Evolutionary conservation across 2,329 filamentous ascomycete species (phyloP).

Genomic region (Sodiomyces alkalinus): DNA sequence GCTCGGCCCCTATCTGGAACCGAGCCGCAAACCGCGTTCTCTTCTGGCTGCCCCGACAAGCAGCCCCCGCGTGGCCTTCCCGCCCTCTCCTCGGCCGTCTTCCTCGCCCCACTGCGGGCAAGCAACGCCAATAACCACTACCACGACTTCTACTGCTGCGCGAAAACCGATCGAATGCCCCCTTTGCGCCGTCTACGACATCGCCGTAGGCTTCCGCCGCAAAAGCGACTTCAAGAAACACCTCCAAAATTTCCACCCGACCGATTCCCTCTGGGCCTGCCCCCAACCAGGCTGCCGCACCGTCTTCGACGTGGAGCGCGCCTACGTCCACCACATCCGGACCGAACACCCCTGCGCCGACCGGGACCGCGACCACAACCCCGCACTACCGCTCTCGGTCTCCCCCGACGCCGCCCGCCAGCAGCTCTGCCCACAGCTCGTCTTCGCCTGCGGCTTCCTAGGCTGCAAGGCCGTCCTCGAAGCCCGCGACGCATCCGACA

Average conservation of each 20-base stretch:
- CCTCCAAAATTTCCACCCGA: conserved; percentile 29
- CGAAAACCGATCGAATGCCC: conserved; percentile 20
- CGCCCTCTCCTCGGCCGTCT: too few species aligned
- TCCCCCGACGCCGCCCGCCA: conserved; percentile 20
- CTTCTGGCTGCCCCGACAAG: too few species aligned
- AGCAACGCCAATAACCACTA: too few species aligned
- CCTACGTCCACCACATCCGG: conserved; percentile 28
- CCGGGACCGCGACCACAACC: too few species aligned
- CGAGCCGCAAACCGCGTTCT: too few species aligned
- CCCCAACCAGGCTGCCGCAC: conserved; percentile 24
- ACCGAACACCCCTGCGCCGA: too few species aligned
- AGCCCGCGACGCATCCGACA: conserved; percentile 22
- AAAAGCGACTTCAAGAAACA: conserved; percentile 34
- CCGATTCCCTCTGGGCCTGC: conserved; percentile 27
- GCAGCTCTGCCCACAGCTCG: conserved; percentile 25
- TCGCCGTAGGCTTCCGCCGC: conserved; percentile 27
- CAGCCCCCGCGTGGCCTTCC: too few species aligned
- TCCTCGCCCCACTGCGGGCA: too few species aligned
- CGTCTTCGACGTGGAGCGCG: conserved; percentile 28
- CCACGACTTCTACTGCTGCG: too few species aligned
- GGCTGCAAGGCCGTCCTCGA: conserved; percentile 28
- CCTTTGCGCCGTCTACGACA: conserved; percentile 29
- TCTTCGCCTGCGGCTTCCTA: conserved; percentile 27
- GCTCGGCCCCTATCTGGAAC: too few species aligned
- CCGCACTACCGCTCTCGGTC: conserved; percentile 21